These are phyloP conservation scores for Trametes gibbosa DNA, from an alignment of 768 basidiomycete species.

Conservation along the genomic window DNA sequence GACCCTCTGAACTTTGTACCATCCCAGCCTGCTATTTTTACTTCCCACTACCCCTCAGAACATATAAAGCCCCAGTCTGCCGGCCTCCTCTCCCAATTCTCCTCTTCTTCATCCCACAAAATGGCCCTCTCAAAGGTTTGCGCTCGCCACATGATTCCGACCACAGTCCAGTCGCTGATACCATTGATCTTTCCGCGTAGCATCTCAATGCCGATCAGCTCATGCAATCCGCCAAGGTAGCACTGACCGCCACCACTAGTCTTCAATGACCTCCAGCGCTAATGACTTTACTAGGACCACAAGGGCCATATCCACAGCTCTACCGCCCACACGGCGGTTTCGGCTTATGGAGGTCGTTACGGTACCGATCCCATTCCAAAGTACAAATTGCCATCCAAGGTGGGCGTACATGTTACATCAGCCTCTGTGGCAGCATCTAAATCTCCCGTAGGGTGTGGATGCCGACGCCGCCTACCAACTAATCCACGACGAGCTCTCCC, in stretches of 20 bases:
- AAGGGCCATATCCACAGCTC: conserved; percentile 36
- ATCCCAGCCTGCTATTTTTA: conserved; percentile 4
- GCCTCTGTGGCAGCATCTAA: neutral
- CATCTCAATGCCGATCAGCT: conserved; percentile 69
- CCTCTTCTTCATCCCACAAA: neutral
- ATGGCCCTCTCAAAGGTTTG: conserved; percentile 65
- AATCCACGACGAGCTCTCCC: conserved; percentile 60
- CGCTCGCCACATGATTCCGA: neutral
- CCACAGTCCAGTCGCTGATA: neutral
- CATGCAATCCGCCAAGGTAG: conserved; percentile 54
- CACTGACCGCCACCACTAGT: conserved; percentile 5
- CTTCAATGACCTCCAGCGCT: neutral
- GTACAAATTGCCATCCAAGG: conserved; percentile 59
- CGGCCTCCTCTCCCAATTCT: neutral
- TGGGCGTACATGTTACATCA: conserved; percentile 14
- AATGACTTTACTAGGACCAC: conserved; percentile 21
- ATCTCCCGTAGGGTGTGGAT: conserved; percentile 43
- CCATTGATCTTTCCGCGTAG: conserved; percentile 31
- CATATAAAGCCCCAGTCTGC: neutral
- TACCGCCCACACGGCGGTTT: conserved; percentile 32
- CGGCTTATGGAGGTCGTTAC: conserved; percentile 62
- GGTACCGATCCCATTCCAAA: conserved; percentile 69
- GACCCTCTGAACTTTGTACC: neutral
- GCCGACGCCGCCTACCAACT: conserved; percentile 54
- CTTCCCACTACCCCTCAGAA: neutral